These are phyloP conservation scores for Talaromyces thailandensis DNA, from an alignment of 495 filamentous ascomycete species.

Conservation along the genomic window DNA sequence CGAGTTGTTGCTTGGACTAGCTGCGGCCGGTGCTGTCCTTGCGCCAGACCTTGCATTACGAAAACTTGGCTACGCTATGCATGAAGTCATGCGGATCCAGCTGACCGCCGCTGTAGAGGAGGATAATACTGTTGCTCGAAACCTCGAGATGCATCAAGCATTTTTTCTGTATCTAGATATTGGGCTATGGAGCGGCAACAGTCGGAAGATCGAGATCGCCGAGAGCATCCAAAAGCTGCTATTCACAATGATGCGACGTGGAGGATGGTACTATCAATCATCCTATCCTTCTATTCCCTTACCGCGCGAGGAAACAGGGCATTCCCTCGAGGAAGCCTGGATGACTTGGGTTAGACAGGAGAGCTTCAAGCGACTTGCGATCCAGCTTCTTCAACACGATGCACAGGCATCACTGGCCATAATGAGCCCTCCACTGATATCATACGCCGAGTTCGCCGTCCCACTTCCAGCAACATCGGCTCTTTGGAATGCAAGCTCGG, in stretches of 20 bases:
- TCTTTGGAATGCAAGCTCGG: conserved; percentile 48
- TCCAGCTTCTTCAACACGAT: conserved; percentile 49
- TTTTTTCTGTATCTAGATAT: conserved; percentile 47
- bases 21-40: conserved; percentile 46
- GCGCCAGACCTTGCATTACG: conserved; percentile 47
- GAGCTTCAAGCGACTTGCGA: conserved; percentile 42
- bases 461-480: conserved; percentile 44
- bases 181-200: conserved; percentile 58
- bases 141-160: conserved; percentile 46
- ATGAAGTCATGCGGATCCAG: conserved; percentile 47
- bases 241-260: conserved; percentile 36
- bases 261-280: conserved; percentile 12
- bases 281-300: conserved; percentile 36
- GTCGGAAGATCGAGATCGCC: conserved; percentile 59
- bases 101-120: conserved; percentile 46
- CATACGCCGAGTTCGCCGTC: conserved; percentile 54
- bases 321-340: conserved; percentile 49
- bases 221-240: conserved; percentile 48
- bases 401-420: conserved; percentile 49
- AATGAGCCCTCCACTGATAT: conserved; percentile 47
- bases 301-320: conserved; percentile 33
- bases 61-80: conserved; percentile 53
- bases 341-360: conserved; percentile 46
- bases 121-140: conserved; percentile 45
- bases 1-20: conserved; percentile 45